These are phyloP conservation scores for Eleusine indica DNA, from an alignment of 176 grass and related monocot species.

Conservation along the genomic window DNA sequence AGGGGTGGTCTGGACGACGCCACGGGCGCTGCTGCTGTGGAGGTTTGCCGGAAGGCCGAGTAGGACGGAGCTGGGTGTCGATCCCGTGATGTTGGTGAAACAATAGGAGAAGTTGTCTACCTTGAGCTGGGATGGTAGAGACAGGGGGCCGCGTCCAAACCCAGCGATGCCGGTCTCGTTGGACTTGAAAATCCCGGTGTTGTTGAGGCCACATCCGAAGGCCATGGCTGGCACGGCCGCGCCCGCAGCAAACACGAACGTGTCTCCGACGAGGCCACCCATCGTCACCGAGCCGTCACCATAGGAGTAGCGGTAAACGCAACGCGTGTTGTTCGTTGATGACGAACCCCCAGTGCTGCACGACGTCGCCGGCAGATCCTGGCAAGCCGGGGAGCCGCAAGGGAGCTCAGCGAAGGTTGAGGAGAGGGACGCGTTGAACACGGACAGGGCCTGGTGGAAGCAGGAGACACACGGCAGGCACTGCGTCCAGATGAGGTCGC, in stretches of 20 bases:
- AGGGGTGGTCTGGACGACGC: not conserved
- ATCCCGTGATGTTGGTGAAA: slow-evolving; percentile 35
- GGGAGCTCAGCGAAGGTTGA: too few species aligned
- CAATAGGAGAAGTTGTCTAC: slow-evolving; percentile 53
- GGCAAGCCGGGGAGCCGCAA: too few species aligned
- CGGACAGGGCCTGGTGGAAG: slow-evolving; percentile 32
- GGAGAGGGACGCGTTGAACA: not conserved
- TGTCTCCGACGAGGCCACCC: slow-evolving; percentile 37
- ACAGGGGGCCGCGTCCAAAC: slow-evolving; percentile 34
- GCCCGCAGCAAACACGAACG: slow-evolving; percentile 6
- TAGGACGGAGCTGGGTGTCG: slow-evolving; percentile 33
- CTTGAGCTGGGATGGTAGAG: slow-evolving; percentile 54
- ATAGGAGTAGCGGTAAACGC: slow-evolving; percentile 32
- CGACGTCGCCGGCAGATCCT: too few species aligned
- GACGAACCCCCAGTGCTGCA: too few species aligned
- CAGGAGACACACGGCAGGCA: slow-evolving; percentile 43
- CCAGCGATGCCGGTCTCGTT: slow-evolving; percentile 56
- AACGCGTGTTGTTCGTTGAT: not conserved
- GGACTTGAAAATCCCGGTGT: slow-evolving; percentile 22
- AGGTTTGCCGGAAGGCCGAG: slow-evolving; percentile 39
- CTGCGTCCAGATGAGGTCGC: slow-evolving; percentile 60
- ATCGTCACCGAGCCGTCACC: slow-evolving; percentile 30
- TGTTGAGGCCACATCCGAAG: slow-evolving; percentile 48
- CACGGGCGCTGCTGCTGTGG: not conserved
- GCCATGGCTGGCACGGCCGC: slow-evolving; percentile 1